Conservation (phyloP, 2,329 filamentous ascomycete genomes). For the Boeremia lycopersici region DNA sequence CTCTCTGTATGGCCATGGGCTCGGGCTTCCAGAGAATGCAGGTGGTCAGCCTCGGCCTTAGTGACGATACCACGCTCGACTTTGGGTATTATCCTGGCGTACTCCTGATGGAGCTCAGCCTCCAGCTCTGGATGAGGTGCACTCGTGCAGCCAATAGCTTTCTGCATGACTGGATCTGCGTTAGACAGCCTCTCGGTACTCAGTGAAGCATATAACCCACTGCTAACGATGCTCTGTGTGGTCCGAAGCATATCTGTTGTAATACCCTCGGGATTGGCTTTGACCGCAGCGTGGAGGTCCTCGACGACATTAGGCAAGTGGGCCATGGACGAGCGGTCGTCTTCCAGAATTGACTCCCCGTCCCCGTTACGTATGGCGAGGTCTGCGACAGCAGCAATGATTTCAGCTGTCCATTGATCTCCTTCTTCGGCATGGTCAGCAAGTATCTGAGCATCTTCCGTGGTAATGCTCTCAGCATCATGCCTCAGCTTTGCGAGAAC, state of each 20-base stretch:
- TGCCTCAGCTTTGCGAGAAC: constrained; percentile 30
- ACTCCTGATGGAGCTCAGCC: constrained; percentile 36
- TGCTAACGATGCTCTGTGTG: constrained; percentile 36
- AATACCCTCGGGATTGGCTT: constrained; percentile 30
- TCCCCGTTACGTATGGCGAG: constrained; percentile 19
- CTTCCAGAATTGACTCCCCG: constrained; percentile 20
- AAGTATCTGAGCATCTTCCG: constrained; percentile 39
- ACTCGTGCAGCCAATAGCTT: constrained; percentile 30
- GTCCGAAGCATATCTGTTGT: constrained; percentile 33
- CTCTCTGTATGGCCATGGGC: constrained; percentile 44
- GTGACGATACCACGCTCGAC: constrained; percentile 43
- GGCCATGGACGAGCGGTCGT: neutral
- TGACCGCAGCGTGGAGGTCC: constrained; percentile 36
- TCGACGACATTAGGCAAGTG: constrained; percentile 20
- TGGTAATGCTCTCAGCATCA: constrained; percentile 35
- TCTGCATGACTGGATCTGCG: constrained; percentile 36
- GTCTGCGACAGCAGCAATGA: constrained; percentile 39
- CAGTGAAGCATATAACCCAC: constrained; percentile 22
- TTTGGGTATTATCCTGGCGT: constrained; percentile 41
- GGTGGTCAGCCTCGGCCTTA: constrained; percentile 48
- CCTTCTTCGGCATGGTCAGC: constrained; percentile 31
- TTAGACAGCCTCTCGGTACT: constrained; percentile 2
- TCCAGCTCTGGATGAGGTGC: constrained; percentile 40
- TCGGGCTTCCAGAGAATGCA: constrained; percentile 51
- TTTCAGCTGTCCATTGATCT: constrained; percentile 30